phyloP scores from a whole-genome alignment of 768 basidiomycete genomes.

The Termitomyces sp. region DNA sequence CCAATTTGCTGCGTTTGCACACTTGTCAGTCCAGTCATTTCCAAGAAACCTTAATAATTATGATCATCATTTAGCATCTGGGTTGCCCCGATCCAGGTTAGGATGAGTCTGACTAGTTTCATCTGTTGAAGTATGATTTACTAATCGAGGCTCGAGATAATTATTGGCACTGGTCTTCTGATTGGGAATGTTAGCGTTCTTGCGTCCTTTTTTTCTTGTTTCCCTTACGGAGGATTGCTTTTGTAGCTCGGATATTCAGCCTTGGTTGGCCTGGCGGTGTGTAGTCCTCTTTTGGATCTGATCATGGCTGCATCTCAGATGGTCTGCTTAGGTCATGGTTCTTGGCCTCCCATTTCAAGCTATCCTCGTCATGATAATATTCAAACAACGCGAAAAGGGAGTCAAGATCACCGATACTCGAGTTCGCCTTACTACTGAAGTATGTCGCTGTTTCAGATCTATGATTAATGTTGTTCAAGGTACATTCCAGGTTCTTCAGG shows the following conservation, averaged over 20 bases:
- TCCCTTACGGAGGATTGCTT: not conserved
- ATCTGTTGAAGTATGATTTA: not conserved
- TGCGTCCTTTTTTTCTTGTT: not conserved
- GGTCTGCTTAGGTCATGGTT: conserved; percentile 35
- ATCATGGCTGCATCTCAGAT: not conserved
- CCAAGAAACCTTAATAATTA: not conserved
- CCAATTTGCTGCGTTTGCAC: conserved; percentile 34
- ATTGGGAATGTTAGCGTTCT: conserved; percentile 44
- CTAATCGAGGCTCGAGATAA: conserved; percentile 27
- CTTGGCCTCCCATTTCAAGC: conserved; percentile 57
- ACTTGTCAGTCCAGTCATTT: conserved; percentile 28
- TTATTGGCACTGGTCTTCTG: conserved; percentile 56
- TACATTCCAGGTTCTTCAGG: conserved; percentile 47
- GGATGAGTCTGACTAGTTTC: not conserved
- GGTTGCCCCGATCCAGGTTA: conserved; percentile 56
- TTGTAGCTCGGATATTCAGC: conserved; percentile 63
- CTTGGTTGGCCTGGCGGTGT: conserved; percentile 53
- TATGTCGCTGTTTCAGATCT: conserved; percentile 10
- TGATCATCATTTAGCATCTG: conserved; percentile 34
- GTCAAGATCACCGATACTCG: conserved; percentile 64
- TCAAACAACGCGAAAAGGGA: conserved; percentile 46
- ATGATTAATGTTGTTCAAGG: not conserved
- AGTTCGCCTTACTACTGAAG: conserved; percentile 59
- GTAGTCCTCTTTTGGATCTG: conserved; percentile 8
- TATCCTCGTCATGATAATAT: conserved; percentile 46